Evolutionary conservation across 306 rosid genomes (phyloP).

Genomic region (Lupinus albus): DNA sequence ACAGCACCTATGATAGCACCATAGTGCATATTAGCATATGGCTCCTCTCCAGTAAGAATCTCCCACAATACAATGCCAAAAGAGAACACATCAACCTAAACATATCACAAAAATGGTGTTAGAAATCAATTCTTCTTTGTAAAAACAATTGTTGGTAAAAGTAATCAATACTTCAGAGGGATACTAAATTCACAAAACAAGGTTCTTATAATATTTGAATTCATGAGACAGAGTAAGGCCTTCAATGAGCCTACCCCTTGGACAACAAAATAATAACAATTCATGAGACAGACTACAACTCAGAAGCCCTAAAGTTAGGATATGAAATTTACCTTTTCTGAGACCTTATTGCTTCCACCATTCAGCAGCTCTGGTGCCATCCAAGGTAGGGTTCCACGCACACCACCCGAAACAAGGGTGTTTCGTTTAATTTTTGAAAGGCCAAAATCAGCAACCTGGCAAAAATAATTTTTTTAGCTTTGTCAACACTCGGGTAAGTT

Average conservation of each 20-base stretch:
- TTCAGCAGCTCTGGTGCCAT: constrained; percentile 95
- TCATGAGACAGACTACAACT: neutral
- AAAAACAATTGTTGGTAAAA: too few relatives aligned
- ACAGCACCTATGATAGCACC: constrained; percentile 86
- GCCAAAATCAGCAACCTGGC: constrained; percentile 93
- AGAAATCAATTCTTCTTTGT: neutral
- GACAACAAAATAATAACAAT: too few relatives aligned
- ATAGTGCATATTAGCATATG: constrained; percentile 95
- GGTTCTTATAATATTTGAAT: constrained; percentile 1
- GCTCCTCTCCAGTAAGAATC: constrained; percentile 95
- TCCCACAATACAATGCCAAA: constrained; percentile 95
- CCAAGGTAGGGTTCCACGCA: constrained; percentile 95
- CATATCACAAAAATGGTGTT: constrained; percentile 23
- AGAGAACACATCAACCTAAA: constrained; percentile 90
- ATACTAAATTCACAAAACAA: constrained; percentile 8
- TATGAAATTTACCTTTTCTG: constrained; percentile 70
- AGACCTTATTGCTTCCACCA: constrained; percentile 90
- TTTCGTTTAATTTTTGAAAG: constrained; percentile 90
- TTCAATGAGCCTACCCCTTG: too few relatives aligned
- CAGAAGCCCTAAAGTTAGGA: neutral
- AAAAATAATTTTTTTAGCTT: constrained; percentile 19
- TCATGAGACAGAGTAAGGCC: neutral
- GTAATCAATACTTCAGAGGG: constrained; percentile 5
- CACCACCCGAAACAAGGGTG: constrained; percentile 94
- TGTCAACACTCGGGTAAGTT: neutral